Conservation (phyloP, 495 filamentous ascomycete species). For the Massariosphaeria phaeospora region DNA sequence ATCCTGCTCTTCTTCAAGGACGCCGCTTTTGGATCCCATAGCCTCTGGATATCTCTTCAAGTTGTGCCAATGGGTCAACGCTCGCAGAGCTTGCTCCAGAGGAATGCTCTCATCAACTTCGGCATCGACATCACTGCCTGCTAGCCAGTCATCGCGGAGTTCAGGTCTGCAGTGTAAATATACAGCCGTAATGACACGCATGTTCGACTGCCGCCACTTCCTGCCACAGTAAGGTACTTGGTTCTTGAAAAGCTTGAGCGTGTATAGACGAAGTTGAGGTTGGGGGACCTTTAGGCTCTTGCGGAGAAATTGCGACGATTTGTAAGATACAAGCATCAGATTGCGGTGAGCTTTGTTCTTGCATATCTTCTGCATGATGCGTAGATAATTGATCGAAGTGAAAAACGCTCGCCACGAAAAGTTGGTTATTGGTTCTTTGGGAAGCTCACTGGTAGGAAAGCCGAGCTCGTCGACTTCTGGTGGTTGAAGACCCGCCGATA, state of each 20-base stretch:
- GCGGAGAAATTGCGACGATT: conserved; percentile 79
- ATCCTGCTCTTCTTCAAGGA: conserved; percentile 73
- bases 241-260: conserved; percentile 95
- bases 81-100: conserved; percentile 80
- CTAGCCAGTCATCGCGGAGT: conserved; percentile 91
- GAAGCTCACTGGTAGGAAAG: conserved; percentile 54
- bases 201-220: conserved; percentile 97
- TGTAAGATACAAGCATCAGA: conserved; percentile 88
- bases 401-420: conserved; percentile 95
- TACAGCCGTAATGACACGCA: conserved; percentile 96
- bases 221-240: conserved; percentile 96
- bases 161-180: conserved; percentile 91
- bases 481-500: conserved; percentile 40
- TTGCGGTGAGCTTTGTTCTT: conserved; percentile 92
- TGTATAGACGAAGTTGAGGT: conserved; percentile 80
- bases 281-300: conserved; percentile 89
- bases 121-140: conserved; percentile 81
- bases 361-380: conserved; percentile 94
- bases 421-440: conserved; percentile 75
- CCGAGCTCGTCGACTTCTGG: conserved; percentile 89
- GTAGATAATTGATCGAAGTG: conserved; percentile 85
- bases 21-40: conserved; percentile 62
- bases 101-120: conserved; percentile 90
- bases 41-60: conserved; percentile 70
- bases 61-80: conserved; percentile 89